A percentile compares a stretch with the other conserved stretches of the same genome.
These are phyloP conservation scores for Microdochium trichocladiopsis DNA, from an alignment of 2,329 filamentous ascomycete species.

Conservation along the genomic window DNA sequence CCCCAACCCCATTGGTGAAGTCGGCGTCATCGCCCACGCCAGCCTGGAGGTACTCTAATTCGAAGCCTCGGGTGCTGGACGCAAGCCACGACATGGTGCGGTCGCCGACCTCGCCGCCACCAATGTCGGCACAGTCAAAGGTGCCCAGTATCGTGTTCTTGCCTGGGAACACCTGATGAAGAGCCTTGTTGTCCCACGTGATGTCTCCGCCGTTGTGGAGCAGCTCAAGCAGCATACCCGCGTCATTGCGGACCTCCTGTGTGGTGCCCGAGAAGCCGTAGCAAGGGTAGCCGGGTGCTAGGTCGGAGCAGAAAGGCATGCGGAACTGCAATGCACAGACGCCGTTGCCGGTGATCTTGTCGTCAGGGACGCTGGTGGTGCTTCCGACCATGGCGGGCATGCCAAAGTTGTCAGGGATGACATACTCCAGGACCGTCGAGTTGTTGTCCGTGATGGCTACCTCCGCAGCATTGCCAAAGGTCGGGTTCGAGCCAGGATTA, in stretches of 20 bases:
- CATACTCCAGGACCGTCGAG: background rate
- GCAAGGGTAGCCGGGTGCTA: conserved; percentile 22
- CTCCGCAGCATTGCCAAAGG: background rate
- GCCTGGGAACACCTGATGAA: conserved; percentile 20
- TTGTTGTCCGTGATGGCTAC: background rate
- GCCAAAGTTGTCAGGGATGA: background rate
- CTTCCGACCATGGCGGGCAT: background rate
- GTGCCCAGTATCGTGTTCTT: conserved; percentile 16
- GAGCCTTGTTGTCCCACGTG: conserved; percentile 15
- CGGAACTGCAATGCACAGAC: conserved; percentile 23
- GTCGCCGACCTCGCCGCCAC: conserved; percentile 3
- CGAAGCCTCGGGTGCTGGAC: conserved; percentile 17
- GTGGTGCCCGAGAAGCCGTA: conserved; percentile 21
- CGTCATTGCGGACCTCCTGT: conserved; percentile 14
- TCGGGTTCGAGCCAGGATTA: conserved; percentile 4
- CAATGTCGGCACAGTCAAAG: conserved; percentile 15
- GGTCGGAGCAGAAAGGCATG: conserved; percentile 18
- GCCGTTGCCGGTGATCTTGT: background rate
- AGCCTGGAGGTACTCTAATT: conserved; percentile 19
- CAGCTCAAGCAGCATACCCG: background rate
- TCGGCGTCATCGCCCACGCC: conserved; percentile 15
- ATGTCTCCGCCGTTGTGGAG: conserved; percentile 8
- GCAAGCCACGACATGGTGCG: conserved; percentile 17
- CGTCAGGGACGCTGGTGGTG: background rate
- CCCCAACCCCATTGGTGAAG: conserved; percentile 19